A percentile compares a stretch with the other conserved stretches of the same genome.
Conservation (phyloP, 2,329 filamentous ascomycete genomes). For the Penicillium olsonii region DNA sequence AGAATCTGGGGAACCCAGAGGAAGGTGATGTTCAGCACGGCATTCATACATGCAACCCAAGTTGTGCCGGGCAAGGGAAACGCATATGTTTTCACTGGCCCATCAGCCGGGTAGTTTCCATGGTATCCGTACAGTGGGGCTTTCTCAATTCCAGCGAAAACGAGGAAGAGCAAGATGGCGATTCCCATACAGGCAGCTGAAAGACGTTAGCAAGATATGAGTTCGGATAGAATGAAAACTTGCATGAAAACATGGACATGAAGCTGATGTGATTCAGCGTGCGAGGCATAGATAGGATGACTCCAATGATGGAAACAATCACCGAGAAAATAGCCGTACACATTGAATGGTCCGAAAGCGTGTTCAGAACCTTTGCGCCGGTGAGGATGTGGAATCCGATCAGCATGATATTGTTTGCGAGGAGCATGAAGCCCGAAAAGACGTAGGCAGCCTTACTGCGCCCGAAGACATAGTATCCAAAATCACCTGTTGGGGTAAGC, state of each 20-base stretch:
- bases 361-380: conserved; percentile 53
- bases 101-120: conserved; percentile 48
- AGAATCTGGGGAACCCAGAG: conserved; percentile 55
- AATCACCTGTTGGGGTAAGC: conserved; percentile 37
- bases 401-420: conserved; percentile 55
- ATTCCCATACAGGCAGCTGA: conserved; percentile 50
- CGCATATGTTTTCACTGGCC: conserved; percentile 49
- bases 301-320: conserved; percentile 50
- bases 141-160: conserved; percentile 51
- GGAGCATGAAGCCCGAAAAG: conserved; percentile 44
- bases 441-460: conserved; percentile 47
- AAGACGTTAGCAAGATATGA: neutral
- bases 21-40: conserved; percentile 54
- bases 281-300: conserved; percentile 49
- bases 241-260: conserved; percentile 53
- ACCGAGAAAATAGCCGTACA: conserved; percentile 54
- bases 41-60: conserved; percentile 52
- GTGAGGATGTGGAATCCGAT: conserved; percentile 55
- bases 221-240: neutral
- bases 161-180: conserved; percentile 52
- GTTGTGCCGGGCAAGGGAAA: conserved; percentile 50
- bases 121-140: conserved; percentile 50
- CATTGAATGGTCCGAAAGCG: conserved; percentile 50
- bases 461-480: conserved; percentile 51
- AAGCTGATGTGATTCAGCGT: conserved; percentile 52